These are phyloP conservation scores for Thelonectria rubi DNA, from an alignment of 2,329 filamentous ascomycete genomes.

Conservation along the genomic window DNA sequence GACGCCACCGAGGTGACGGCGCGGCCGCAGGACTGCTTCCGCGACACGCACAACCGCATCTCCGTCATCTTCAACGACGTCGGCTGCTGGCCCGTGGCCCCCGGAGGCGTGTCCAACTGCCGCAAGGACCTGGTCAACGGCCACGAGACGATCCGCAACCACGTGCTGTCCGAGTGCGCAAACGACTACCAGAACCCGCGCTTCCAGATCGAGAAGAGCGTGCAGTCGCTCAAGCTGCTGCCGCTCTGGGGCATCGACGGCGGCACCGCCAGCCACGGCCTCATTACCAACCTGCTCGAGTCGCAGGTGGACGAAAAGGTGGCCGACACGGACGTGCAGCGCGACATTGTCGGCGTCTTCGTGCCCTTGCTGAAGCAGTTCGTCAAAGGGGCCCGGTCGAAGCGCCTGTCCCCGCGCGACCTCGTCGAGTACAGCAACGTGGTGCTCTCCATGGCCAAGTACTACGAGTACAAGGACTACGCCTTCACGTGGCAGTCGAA, in stretches of 20 bases:
- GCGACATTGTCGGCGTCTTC: slow-evolving; percentile 22
- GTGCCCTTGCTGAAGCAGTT: slow-evolving; percentile 32
- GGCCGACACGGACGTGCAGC: slow-evolving; percentile 21
- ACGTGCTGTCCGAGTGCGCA: slow-evolving; percentile 33
- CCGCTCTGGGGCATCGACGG: slow-evolving; percentile 35
- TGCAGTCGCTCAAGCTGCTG: slow-evolving; percentile 31
- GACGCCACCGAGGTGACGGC: slow-evolving; percentile 32
- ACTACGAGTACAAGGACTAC: slow-evolving; percentile 34
- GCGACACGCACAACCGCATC: slow-evolving; percentile 27
- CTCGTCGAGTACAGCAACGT: slow-evolving; percentile 33
- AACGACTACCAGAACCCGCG: slow-evolving; percentile 34
- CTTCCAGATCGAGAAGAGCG: slow-evolving; percentile 36
- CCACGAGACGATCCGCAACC: slow-evolving; percentile 33
- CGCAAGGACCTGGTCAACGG: slow-evolving; percentile 35
- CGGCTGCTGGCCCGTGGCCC: slow-evolving; percentile 33
- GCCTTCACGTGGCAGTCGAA: slow-evolving; percentile 30
- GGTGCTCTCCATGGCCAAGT: slow-evolving; percentile 32
- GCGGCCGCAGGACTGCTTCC: slow-evolving; percentile 30
- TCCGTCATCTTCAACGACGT: slow-evolving; percentile 34
- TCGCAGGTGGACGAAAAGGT: slow-evolving; percentile 34
- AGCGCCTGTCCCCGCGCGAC: slow-evolving; percentile 21
- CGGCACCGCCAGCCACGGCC: slow-evolving; percentile 31
- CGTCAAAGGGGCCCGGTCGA: slow-evolving; percentile 32
- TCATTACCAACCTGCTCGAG: slow-evolving; percentile 31
- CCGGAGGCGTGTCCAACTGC: slow-evolving; percentile 34